Evolutionary conservation across 2,329 filamentous ascomycete genomes (phyloP).

Genomic region (Cladosporium colombiae): DNA sequence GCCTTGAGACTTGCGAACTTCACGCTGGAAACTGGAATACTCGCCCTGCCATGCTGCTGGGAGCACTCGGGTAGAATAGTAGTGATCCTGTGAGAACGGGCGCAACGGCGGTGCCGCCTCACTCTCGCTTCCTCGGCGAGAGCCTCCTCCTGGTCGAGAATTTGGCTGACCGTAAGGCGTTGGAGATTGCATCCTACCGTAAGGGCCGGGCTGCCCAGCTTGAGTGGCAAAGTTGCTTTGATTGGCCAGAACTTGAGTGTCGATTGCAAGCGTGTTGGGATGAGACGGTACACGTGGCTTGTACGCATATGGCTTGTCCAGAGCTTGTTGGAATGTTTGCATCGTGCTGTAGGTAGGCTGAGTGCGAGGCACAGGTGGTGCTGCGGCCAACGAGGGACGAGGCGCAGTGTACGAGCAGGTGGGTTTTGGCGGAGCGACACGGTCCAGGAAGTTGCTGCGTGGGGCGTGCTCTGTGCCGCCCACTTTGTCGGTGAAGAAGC

Average conservation of each 20-base stretch:
- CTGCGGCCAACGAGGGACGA: conserved; percentile 29
- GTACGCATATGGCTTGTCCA: conserved; percentile 41
- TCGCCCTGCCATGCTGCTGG: conserved; percentile 40
- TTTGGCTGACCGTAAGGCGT: background rate
- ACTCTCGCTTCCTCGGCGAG: conserved; percentile 3
- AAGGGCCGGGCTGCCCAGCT: conserved; percentile 12
- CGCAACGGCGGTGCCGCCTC: conserved; percentile 30
- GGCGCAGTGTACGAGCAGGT: conserved; percentile 27
- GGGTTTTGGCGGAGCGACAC: conserved; percentile 50
- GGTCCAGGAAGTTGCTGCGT: conserved; percentile 72
- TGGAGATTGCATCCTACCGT: background rate
- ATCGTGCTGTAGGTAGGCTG: conserved; percentile 15
- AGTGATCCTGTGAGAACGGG: conserved; percentile 39
- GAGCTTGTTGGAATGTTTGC: conserved; percentile 15
- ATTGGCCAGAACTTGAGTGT: conserved; percentile 34
- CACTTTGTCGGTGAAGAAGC: conserved; percentile 85
- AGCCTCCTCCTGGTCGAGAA: background rate
- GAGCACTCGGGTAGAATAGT: conserved; percentile 39
- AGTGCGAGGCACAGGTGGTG: conserved; percentile 21
- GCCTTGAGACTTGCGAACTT: conserved; percentile 34
- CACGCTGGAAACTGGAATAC: conserved; percentile 37
- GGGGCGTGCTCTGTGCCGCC: conserved; percentile 62
- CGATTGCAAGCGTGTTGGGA: conserved; percentile 33
- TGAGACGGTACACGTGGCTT: conserved; percentile 38
- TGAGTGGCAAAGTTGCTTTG: conserved; percentile 34